Evolutionary conservation across 257 asterid genomes (phyloP), one percentile per base, ranked within the genome.

Genomic region (Solanum lignicaule): DNA sequence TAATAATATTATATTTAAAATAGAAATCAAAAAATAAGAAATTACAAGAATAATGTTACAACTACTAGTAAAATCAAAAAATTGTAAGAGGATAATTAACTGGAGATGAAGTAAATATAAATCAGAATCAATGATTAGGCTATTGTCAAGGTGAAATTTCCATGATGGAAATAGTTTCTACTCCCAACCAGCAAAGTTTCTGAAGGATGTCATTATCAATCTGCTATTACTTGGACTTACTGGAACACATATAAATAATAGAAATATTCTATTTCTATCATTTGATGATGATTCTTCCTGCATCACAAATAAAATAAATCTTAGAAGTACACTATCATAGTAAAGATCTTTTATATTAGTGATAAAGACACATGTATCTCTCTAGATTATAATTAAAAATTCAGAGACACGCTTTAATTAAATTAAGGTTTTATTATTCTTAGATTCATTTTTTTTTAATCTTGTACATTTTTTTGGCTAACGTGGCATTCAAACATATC

Each of bases 181-280:
- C 15, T 92, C 27, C 94, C 92, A 92, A 74, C 91, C 94, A 4
- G 92, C 96, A 89, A 94, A 93, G 93, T 95, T 95, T 91, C 96
- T 92, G 14, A 95, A 93, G 84, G 93, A 43, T 10, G 87, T 90
- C 87, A 92, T 91, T 86, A 95, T 94, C 90, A 95, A 65, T 90
- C 98, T 94, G 94, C 98, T 95, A 48, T 93, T 55, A 31, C 97
- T 95, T 13, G 96, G 97, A 87, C 96, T 92, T 52, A 94, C 98
- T 62, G 98, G 98, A 86, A 95, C 87, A 87, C 97, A 95, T 92
- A 91, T 92, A 91, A 95, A 95, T 79, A 94, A 90, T 86, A 93
- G 90, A 32, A 95, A 73, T 2, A 90, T 85, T 83, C 89, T 92
- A 35, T 87, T 58, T 21, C 7, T 93, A 4, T 87, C 55, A 15